Evolutionary conservation across 1,139 yeast species (phyloP).

Genomic region (Candida sanyaensis): DNA sequence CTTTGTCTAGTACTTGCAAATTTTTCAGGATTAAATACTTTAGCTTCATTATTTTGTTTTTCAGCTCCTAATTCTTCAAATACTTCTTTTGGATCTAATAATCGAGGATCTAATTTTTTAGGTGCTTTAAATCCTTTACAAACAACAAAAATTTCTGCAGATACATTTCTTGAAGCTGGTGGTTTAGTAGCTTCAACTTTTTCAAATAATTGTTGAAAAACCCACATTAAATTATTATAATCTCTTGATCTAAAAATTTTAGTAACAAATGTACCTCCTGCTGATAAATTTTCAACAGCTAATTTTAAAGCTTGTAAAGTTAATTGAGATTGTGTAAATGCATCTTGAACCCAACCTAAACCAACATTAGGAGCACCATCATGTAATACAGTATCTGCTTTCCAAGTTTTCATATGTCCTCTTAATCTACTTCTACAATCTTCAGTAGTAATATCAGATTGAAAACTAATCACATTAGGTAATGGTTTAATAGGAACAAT

Average conservation of each 20-base stretch:
- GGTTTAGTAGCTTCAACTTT: constrained; percentile 99
- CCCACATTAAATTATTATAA: constrained; percentile 96
- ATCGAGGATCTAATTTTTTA: constrained; percentile 87
- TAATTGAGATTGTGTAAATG: constrained; percentile 95
- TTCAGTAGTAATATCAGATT: constrained; percentile 96
- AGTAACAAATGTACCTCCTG: constrained; percentile 97
- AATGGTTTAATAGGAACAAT: constrained; percentile 94
- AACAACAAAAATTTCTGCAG: constrained; percentile 97
- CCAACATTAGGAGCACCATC: constrained; percentile 99
- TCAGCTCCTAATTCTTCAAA: constrained; percentile 87
- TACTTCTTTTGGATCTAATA: constrained; percentile 89
- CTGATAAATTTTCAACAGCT: constrained; percentile 90
- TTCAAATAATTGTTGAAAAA: constrained; percentile 90
- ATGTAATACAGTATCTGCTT: constrained; percentile 95
- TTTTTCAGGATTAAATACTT: constrained; percentile 90
- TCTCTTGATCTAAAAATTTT: constrained; percentile 97
- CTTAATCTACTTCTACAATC: constrained; percentile 93
- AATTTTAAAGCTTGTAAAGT: constrained; percentile 89
- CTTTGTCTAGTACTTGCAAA: constrained; percentile 81
- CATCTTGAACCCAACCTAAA: constrained; percentile 99
- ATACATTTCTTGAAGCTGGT: constrained; percentile 97
- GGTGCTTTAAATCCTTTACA: constrained; percentile 97
- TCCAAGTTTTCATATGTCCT: constrained; percentile 98
- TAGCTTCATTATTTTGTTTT: constrained; percentile 83
- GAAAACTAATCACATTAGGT: constrained; percentile 92